Base-by-base conservation (phyloP, 768 basidiomycete genomes). In the Pisolithus sp. region DNA sequence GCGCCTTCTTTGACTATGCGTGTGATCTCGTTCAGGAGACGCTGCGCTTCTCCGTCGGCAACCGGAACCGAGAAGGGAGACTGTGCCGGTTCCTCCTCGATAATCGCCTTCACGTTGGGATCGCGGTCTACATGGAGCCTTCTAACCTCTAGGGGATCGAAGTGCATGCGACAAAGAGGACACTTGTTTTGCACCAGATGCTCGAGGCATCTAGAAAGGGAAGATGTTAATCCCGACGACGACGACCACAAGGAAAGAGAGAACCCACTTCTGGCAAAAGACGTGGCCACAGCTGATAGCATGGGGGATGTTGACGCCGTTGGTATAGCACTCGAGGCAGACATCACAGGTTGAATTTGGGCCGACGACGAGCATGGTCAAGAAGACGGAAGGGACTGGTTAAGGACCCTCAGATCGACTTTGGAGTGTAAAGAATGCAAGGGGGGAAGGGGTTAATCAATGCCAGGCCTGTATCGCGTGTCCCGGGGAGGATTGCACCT, bases 251-350 rank as follows among this genome's bases (percentile, higher is more conserved):
- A 18, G 31, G 8, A 26, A 50, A 73, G 72, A 6, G 44, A 13
- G 43, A 13, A 38, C 70, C 59, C 38, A 71, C 72, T 55, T 67
- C 55, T 69, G 67, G 59, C 83, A 89, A 68, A 86, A 86, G 51
- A 82, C 78, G 63, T 89, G 86, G 17, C 87, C 87, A 54, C 87
- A 89, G 45, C 73, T 53, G 59, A 88, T 84, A 46, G 80, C 76
- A 60, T 82, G 79, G 47, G 86, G 85, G 7, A 76, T 73, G 62
- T 79, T 82, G 43, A 57, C 57, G 46, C 77, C 78, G 49, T 64
- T 64, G 46, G 73, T 73, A 63, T 83, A 88, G 30, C 69, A 66
- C 58, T 89, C 86, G 58, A 83, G 74, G 69, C 87, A 89, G 61
- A 89, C 77, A 69, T 89, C 86, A 76, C 86, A 89, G 46, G 73